These are phyloP conservation scores for Microdochium paspali DNA, from an alignment of 2,329 filamentous ascomycete genomes.

Conservation along the genomic window DNA sequence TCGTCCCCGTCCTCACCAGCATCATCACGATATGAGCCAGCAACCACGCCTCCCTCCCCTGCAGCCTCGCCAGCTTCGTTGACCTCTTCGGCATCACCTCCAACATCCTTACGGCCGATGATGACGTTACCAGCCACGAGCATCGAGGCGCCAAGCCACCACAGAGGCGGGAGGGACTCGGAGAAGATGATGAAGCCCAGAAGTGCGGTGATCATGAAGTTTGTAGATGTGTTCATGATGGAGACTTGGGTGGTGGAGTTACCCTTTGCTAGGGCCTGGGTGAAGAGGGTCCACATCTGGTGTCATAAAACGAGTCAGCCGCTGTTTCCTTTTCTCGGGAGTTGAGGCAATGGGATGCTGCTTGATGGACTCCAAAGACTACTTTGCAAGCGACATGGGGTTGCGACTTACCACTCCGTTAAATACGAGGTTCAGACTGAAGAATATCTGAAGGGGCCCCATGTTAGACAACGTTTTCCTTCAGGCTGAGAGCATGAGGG, in stretches of 20 bases:
- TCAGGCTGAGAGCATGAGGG: background rate
- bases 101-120: conserved; percentile 51
- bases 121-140: conserved; percentile 71
- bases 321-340: too few species aligned
- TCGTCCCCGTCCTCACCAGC: background rate
- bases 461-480: background rate
- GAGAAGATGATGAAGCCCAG: conserved; percentile 62
- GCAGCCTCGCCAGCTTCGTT: background rate
- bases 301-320: background rate
- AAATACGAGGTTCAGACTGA: conserved; percentile 64
- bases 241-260: conserved; percentile 70
- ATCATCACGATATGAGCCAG: background rate
- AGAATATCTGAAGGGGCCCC: conserved; percentile 49
- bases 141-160: conserved; percentile 67
- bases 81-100: background rate
- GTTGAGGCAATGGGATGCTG: too few species aligned
- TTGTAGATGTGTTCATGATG: conserved; percentile 74
- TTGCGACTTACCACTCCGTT: conserved; percentile 52
- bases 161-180: conserved; percentile 61
- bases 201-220: conserved; percentile 71
- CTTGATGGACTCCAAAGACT: background rate
- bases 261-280: conserved; percentile 63
- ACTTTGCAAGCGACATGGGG: background rate
- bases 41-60: background rate
- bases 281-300: conserved; percentile 84